Percentiles rank a stretch among this genome's conserved stretches.
These are phyloP conservation scores for Gracilaria vermiculophylla DNA, from an alignment of 23 red algal genomes.

Conservation along the genomic window DNA sequence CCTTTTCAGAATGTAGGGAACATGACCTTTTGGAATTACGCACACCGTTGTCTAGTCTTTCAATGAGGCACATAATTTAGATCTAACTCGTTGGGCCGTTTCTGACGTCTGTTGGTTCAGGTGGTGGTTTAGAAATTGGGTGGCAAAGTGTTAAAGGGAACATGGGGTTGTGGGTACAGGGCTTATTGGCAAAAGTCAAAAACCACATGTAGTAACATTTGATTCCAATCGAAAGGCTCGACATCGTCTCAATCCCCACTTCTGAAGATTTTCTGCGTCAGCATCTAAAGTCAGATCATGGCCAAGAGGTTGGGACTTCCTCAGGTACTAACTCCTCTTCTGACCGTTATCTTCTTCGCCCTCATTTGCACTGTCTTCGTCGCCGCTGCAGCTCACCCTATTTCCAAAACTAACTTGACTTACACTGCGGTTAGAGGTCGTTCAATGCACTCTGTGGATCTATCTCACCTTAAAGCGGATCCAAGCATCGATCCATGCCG, in stretches of 20 bases:
- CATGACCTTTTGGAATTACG: no score
- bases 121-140: not conserved
- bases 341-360: not conserved
- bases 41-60: not conserved
- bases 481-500: not conserved
- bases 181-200: not conserved
- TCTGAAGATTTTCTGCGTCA: not conserved
- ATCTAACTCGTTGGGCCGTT: no score
- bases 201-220: not conserved
- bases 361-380: not conserved
- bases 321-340: not conserved
- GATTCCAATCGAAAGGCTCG: not conserved
- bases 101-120: no score
- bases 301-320: not conserved
- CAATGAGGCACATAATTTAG: conserved; percentile 10
- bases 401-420: not conserved
- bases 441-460: not conserved
- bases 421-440: no score
- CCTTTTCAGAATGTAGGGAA: no score
- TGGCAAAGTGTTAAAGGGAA: no score
- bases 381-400: not conserved
- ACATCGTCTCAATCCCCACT: not conserved
- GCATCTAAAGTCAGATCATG: not conserved
- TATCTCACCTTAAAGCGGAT: not conserved
- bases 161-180: no score